These are phyloP conservation scores for Talaromyces piceae DNA, from an alignment of 2,329 filamentous ascomycete genomes.

Conservation along the genomic window DNA sequence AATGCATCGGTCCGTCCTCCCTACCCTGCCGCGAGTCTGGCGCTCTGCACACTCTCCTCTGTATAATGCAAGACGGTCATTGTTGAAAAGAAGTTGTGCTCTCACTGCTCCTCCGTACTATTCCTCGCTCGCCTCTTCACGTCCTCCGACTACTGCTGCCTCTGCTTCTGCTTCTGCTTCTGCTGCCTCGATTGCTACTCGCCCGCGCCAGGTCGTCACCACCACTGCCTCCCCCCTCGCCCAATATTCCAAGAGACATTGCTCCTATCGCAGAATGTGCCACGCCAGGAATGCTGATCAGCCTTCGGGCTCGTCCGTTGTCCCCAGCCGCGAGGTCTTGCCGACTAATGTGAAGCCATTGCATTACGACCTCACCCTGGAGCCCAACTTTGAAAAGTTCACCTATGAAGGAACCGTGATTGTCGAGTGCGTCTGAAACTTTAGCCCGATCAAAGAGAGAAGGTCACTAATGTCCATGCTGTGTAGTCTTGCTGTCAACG, in stretches of 20 bases:
- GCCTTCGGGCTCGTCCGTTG: slow-evolving; percentile 49
- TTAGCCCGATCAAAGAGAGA: not conserved
- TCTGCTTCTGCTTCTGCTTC: slow-evolving; percentile 10
- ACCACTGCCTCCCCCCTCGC: slow-evolving; percentile 14
- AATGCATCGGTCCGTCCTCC: slow-evolving; percentile 2
- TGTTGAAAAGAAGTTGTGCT: not conserved
- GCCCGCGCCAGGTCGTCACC: slow-evolving; percentile 18
- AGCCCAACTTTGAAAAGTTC: slow-evolving; percentile 82
- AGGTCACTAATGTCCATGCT: slow-evolving; percentile 11
- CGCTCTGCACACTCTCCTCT: not conserved
- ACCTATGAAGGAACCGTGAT: slow-evolving; percentile 77
- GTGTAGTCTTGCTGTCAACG: slow-evolving; percentile 64
- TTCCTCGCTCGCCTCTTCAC: not conserved
- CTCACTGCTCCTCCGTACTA: not conserved
- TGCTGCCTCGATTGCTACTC: slow-evolving; percentile 18
- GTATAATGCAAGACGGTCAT: not conserved
- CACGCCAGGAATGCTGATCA: slow-evolving; percentile 55
- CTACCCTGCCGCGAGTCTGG: not conserved
- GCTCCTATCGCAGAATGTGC: slow-evolving; percentile 71
- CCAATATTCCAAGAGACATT: slow-evolving; percentile 44
- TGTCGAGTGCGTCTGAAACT: slow-evolving; percentile 57
- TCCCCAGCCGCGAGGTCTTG: slow-evolving; percentile 70
- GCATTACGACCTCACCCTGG: slow-evolving; percentile 86
- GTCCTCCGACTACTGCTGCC: slow-evolving; percentile 2
- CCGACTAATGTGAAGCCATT: slow-evolving; percentile 86